These are phyloP conservation scores for Ormosia semicastrata DNA, from an alignment of 306 rosid genomes.

Conservation along the genomic window DNA sequence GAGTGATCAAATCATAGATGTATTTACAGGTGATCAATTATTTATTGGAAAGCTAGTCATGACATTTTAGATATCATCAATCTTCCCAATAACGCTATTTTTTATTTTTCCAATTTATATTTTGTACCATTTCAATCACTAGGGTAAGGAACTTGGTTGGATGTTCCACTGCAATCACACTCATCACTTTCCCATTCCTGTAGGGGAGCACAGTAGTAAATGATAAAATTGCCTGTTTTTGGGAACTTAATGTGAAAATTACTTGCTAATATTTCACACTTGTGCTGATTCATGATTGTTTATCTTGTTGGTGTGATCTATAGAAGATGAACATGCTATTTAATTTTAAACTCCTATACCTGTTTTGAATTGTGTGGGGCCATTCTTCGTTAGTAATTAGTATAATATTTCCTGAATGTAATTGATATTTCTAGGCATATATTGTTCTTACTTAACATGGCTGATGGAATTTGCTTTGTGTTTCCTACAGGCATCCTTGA, in stretches of 20 bases:
- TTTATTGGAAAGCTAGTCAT: too few species aligned
- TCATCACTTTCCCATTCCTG: neutral
- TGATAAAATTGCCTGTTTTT: neutral
- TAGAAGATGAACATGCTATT: neutral
- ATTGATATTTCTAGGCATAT: neutral
- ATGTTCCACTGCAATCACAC: neutral
- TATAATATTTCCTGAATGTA: neutral
- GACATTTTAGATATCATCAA: neutral
- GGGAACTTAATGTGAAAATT: neutral
- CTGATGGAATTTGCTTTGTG: neutral
- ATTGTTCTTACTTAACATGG: neutral
- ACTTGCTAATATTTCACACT: neutral
- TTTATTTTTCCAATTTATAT: too few species aligned
- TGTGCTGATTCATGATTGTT: neutral
- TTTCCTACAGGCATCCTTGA: slow-evolving; percentile 48
- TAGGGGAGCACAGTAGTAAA: neutral
- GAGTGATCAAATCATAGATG: too few species aligned
- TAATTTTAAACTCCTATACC: neutral
- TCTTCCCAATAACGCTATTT: too few species aligned
- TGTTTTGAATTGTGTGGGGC: neutral
- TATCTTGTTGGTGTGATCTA: neutral
- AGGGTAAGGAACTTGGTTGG: neutral
- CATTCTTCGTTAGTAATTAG: neutral
- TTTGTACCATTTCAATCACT: neutral
- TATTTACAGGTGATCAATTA: too few species aligned